Evolutionary conservation across 176 grass and related monocot species (phyloP).

Genomic region (Carex cristatella): DNA sequence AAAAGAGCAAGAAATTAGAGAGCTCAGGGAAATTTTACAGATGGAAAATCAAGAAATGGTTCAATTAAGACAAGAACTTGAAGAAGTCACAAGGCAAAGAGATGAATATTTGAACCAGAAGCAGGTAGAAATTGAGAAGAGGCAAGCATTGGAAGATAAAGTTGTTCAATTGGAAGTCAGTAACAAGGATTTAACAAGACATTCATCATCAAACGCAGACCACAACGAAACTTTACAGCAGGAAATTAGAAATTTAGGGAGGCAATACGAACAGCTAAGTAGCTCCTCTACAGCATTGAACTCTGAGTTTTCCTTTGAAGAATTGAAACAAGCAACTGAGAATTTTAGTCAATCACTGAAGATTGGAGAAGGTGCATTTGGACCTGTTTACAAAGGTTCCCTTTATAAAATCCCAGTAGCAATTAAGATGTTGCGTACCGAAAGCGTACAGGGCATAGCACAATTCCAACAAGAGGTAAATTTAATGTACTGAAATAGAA

Average conservation of each 20-base stretch:
- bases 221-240: conserved; percentile 15
- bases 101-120: conserved; percentile 14
- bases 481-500: neutral
- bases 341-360: conserved; percentile 34
- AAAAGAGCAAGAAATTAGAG: conserved; percentile 20
- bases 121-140: conserved; percentile 20
- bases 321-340: conserved; percentile 40
- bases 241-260: neutral
- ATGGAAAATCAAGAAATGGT: conserved; percentile 27
- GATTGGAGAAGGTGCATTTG: conserved; percentile 47
- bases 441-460: conserved; percentile 34
- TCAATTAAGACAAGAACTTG: conserved; percentile 24
- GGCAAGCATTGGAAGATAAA: conserved; percentile 8
- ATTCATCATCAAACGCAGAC: neutral
- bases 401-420: conserved; percentile 36
- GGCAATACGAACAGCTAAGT: too few relatives aligned
- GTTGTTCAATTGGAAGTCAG: conserved; percentile 13
- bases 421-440: conserved; percentile 37
- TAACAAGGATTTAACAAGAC: conserved; percentile 20
- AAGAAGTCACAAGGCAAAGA: conserved; percentile 13
- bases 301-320: conserved; percentile 33
- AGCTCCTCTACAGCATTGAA: neutral
- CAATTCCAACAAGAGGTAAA: conserved; percentile 54
- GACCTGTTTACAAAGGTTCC: neutral
- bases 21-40: conserved; percentile 29